Conservation (phyloP, 106 monocot genomes). For the Vanilla planifolia region DNA sequence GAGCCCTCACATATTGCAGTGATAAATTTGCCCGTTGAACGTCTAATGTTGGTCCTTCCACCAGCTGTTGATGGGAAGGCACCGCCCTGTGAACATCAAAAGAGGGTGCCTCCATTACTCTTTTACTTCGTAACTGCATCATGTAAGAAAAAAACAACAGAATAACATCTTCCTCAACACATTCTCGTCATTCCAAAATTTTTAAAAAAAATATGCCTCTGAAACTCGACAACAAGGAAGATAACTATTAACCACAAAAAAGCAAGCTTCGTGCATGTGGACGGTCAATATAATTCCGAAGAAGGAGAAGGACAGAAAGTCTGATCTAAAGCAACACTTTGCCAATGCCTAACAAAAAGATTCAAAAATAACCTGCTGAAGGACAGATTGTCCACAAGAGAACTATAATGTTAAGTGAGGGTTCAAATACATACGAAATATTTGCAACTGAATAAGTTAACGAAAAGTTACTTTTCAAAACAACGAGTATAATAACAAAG, state of each 20-base stretch:
- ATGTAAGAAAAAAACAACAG: neutral
- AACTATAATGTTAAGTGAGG: too few species aligned
- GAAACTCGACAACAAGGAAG: neutral
- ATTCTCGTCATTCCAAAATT: too few species aligned
- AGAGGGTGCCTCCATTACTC: conserved; percentile 68
- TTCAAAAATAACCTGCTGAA: neutral
- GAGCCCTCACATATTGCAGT: conserved; percentile 74
- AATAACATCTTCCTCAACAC: neutral
- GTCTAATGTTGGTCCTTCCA: conserved; percentile 40
- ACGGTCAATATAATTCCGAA: neutral
- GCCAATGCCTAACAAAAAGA: neutral
- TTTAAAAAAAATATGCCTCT: neutral
- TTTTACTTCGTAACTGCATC: conserved; percentile 62
- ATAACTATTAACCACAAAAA: neutral
- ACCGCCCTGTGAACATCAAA: conserved; percentile 64
- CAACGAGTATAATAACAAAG: neutral
- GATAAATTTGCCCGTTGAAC: conserved; percentile 46
- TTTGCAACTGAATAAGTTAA: neutral
- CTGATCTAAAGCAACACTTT: neutral
- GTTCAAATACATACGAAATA: neutral
- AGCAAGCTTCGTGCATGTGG: neutral
- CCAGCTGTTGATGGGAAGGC: conserved; percentile 40
- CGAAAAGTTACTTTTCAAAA: neutral
- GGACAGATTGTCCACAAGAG: neutral
- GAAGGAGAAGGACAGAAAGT: neutral